phyloP scores from a whole-genome alignment of 177 flowering plant genomes.

The Tripterygium wilfordii region DNA sequence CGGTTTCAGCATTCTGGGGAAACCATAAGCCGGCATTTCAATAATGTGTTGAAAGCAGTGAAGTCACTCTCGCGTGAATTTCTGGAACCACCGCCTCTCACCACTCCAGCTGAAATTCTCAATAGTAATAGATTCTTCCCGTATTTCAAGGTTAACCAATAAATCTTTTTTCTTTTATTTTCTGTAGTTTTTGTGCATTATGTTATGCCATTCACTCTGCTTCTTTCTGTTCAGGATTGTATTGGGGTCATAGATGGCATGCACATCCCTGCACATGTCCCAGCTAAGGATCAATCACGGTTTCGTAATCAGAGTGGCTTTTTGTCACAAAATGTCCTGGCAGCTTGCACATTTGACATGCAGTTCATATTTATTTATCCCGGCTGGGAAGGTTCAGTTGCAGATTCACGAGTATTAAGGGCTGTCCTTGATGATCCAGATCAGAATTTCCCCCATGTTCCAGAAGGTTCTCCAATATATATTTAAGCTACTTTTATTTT shows the following conservation, averaged over 20 bases:
- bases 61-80: conserved; percentile 59
- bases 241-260: conserved; percentile 70
- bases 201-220: conserved; percentile 1
- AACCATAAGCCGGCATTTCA: conserved; percentile 65
- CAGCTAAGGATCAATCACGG: conserved; percentile 70
- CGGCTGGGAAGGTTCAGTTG: conserved; percentile 84
- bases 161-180: neutral
- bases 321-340: conserved; percentile 64
- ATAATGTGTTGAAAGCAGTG: conserved; percentile 58
- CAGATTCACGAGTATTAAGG: conserved; percentile 62
- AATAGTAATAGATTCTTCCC: conserved; percentile 41
- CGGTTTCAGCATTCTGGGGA: conserved; percentile 70
- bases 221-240: conserved; percentile 49
- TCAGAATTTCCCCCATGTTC: conserved; percentile 70
- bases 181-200: neutral
- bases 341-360: conserved; percentile 76
- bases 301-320: conserved; percentile 61
- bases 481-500: too few relatives aligned
- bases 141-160: conserved; percentile 44
- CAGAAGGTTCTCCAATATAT: conserved; percentile 57
- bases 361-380: conserved; percentile 75
- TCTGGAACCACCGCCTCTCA: conserved; percentile 30
- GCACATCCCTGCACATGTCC: conserved; percentile 73
- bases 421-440: conserved; percentile 69
- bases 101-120: conserved; percentile 39